Percentiles rank a stretch among this genome's conserved stretches.
phyloP scores from a whole-genome alignment of 2,329 filamentous ascomycete genomes.

The Colletotrichum sp. region DNA sequence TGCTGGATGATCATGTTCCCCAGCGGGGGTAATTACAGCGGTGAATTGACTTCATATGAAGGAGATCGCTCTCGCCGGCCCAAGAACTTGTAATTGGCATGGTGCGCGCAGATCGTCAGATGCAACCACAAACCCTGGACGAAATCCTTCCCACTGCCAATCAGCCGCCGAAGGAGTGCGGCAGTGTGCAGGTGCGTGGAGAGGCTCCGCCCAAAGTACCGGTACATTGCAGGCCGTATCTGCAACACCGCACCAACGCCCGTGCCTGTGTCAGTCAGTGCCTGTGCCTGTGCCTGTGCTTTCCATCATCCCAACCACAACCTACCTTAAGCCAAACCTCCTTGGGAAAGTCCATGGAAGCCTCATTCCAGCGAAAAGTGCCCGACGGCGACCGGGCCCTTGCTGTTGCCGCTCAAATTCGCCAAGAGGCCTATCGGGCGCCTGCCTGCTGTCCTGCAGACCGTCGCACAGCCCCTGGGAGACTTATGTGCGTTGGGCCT shows the following conservation, averaged over 20 bases:
- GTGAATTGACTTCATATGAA: background rate
- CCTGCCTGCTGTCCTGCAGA: background rate
- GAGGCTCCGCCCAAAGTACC: slow-evolving; percentile 11
- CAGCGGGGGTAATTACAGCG: background rate
- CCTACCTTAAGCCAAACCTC: background rate
- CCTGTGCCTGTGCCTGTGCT: background rate
- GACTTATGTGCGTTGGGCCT: background rate
- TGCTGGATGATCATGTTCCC: background rate
- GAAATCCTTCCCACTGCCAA: background rate
- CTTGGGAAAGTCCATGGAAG: slow-evolving; percentile 2
- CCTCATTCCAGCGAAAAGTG: background rate
- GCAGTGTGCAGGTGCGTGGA: background rate
- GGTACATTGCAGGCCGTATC: slow-evolving; percentile 1
- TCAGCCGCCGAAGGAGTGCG: background rate
- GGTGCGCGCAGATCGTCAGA: background rate
- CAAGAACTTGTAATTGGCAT: background rate
- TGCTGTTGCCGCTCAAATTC: background rate
- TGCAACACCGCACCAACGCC: background rate
- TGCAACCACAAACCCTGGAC: background rate
- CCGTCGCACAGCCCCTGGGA: background rate
- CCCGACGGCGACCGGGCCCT: background rate
- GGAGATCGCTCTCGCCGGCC: background rate
- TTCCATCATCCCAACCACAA: background rate
- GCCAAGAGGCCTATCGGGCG: background rate
- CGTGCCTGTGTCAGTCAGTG: background rate